Evolutionary conservation across 176 grass and related monocot species (phyloP), one percentile per base, ranked within the genome.

Genomic region (Oryza brachyantha): DNA sequence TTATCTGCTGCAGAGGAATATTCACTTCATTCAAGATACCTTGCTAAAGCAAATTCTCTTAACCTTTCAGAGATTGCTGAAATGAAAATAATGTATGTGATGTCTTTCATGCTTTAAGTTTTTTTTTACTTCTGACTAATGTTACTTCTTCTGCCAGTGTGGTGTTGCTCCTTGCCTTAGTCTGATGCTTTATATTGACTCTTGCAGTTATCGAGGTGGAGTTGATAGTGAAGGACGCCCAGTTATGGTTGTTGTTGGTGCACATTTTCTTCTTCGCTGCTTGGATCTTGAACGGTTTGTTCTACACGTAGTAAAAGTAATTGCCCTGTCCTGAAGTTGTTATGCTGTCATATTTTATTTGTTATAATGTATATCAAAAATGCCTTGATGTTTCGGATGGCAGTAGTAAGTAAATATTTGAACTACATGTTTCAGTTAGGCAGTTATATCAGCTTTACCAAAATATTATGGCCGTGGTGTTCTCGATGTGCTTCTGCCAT

Each of bases 11-110:
- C 90, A 25, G 96, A 99, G 79, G 96, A 99, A 68, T 99, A 99
- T 73, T 95, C 96, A 48, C 96, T 99, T 76, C 96, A 99, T 87
- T 93, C 96, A 58, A 80, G 90, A 99, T 95, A 93, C 76, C 88
- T 99, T 73, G 66, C 96, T 58, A 99, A 99, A 87, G 96, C 92
- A 24, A 99, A 95, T 85, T 99, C 96, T 83, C 78, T 99, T 68
- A 99, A 93, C 86, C 96, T 99, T 79, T 91, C 96, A 22, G 96
- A 99, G 79, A 95, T 99, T 61, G 88, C 90, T 83, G 96, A 99
- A 89, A 99, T 99, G 92, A 99, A 95, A 81, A 95, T 99, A 81
- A 81, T 95, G 96, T 99, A 95, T 55, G 86, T 82, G 45, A 61
- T 37, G 89, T 42, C 72, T 76, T 7, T 8, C 40, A 31, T 48